Conservation (phyloP, 305 asterid species). For the Solanum hybrid region DNA sequence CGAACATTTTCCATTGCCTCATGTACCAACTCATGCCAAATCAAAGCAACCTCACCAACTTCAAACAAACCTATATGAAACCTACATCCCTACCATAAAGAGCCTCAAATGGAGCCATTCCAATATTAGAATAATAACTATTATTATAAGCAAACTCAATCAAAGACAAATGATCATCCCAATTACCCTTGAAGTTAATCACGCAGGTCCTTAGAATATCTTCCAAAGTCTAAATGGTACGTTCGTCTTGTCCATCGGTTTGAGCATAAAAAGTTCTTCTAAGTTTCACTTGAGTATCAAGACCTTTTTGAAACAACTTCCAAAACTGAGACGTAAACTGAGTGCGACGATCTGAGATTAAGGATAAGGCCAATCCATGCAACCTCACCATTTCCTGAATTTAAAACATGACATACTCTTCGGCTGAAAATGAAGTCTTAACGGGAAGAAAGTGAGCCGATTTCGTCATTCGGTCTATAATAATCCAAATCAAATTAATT, state of each 20-base stretch:
- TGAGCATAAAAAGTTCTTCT: neutral
- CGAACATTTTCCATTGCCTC: neutral
- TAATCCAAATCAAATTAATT: too few relatives aligned
- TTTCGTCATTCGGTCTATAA: neutral
- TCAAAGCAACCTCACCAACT: neutral
- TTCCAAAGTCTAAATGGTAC: neutral
- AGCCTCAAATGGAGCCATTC: neutral
- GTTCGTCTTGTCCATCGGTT: neutral
- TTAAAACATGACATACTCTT: neutral
- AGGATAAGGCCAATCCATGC: too few relatives aligned
- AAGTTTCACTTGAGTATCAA: neutral
- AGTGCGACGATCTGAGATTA: too few relatives aligned
- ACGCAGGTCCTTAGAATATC: neutral
- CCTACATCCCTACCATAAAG: neutral
- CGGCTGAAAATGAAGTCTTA: too few relatives aligned
- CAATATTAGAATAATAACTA: neutral
- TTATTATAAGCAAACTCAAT: neutral
- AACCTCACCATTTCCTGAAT: neutral
- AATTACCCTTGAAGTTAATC: neutral
- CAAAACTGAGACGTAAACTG: neutral
- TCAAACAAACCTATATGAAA: neutral
- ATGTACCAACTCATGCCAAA: too few relatives aligned
- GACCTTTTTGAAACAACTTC: neutral
- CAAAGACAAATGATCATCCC: neutral
- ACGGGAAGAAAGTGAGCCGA: neutral